Evolutionary conservation across 305 asterid species (phyloP), one percentile per base, ranked within the genome.

Genomic region (Fraxinus nigra): DNA sequence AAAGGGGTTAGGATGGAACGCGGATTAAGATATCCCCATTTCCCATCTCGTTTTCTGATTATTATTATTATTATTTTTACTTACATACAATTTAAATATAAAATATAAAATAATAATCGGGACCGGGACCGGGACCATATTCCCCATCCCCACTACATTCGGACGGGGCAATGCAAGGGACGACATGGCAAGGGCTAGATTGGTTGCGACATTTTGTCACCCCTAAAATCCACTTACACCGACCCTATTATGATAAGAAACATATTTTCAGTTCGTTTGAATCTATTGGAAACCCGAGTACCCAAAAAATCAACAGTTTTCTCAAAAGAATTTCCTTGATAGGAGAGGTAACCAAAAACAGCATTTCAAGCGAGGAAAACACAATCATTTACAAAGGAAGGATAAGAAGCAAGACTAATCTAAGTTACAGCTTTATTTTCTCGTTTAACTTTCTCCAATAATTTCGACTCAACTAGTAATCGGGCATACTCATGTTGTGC

Each of bases 401-500:
- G 33, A 32, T 0, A 32, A 76, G 35, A 67, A 81, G 28, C 72
- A 72, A 3, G 33, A 67, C 18, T 35, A 34, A 81, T 24, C 81
- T 84, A 75, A 34, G 46, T 61, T 59, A n/a, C 22, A 54, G 54
- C 40, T 76, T 70, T 79, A 69, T 85, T 88, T 83, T 83, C 93
- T 80, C 7, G 75, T 84, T 87, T 89, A 81, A 81, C 84, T 83
- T 79, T 90, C 77, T 91, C 97, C 87, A 90, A 72, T 59, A 81
- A 1, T 51, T 85, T 88, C 6, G 88, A 81, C 79, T 93, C 93
- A 48, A 88, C 75, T 83, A 87, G 85, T 91, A 93, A 65, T 28
- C 90, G 93, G 67, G 86, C 89, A 63, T 90, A 88, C 83, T 85
- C 90, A 0, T 84, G 87, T 1, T 82, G 90, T n/a, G 89, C 88